Evolutionary conservation across 768 basidiomycete species (phyloP), one percentile per base, ranked within the genome.

Genomic region (Boletus sp.): DNA sequence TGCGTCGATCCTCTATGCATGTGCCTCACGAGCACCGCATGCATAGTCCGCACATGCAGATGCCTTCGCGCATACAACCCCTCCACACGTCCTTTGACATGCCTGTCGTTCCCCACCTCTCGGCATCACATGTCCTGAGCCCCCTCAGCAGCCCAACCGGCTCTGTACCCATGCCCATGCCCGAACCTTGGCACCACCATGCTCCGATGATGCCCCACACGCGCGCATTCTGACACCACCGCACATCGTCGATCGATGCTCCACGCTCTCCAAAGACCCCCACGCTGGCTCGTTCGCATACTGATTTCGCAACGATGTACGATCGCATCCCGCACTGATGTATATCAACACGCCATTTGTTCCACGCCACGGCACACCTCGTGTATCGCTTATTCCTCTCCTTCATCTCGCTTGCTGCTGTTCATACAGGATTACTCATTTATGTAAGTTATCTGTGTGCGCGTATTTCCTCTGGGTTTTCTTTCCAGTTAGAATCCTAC

Each of bases 121-220:
- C 60, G 4, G 29, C n/a, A 9, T 17, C 51, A 10, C 66, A 49
- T 8, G 40, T 50, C 28, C 24, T 56, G 18, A 63, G 61, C 18
- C 56, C 65, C 2, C 52, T 46, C 28, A 48, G 41, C 4, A 68
- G 54, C 36, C 56, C 67, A 4, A n/a, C 39, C 14, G 30, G 37
- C 17, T 30, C 51, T 3, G 1, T 51, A 2, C 50, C 44, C 3
- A 3, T 65, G 2, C 8, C 54, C 14, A 70, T 72, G 71, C 64
- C 70, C 0, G 68, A 72, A 40, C 64, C 68, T 1, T 71, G 71
- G 69, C 37, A 35, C 9, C 24, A 47, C 8, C 60, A 52, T 29
- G 15, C 44, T 4, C 46, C 48, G 1, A 52, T 41, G 40, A 12
- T 56, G 4, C 45, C 55, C 29, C 30, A 54, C 44, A 5, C 52